phyloP scores from a whole-genome alignment of 83 land plant species.

The Thuja plicata region DNA sequence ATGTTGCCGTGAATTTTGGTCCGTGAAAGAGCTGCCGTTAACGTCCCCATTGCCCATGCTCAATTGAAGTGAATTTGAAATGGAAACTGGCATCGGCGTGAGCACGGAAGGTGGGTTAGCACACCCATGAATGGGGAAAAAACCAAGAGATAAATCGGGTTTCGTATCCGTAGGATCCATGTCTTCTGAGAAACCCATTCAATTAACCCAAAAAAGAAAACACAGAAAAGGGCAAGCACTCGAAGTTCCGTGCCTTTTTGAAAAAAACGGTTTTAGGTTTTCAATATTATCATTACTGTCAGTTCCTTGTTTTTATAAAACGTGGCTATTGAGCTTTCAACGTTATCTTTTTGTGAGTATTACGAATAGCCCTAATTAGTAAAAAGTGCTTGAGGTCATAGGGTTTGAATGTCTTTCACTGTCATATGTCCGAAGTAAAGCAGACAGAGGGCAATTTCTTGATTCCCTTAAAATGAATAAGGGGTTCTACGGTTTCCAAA shows the following conservation, averaged over 20 bases:
- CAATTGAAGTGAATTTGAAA: slow-evolving; percentile 6
- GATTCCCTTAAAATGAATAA: neutral
- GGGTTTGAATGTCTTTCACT: neutral
- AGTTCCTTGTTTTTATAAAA: neutral
- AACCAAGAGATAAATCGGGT: slow-evolving; percentile 2
- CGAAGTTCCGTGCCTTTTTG: neutral
- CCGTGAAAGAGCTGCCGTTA: neutral
- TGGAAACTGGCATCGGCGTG: neutral
- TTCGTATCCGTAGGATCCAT: slow-evolving; percentile 1
- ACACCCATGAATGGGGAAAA: neutral
- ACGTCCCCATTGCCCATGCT: neutral
- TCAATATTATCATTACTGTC: neutral
- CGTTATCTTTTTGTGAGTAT: neutral
- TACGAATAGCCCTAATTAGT: neutral
- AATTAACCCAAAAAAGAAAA: neutral
- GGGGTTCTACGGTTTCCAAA: neutral
- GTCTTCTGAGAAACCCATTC: neutral
- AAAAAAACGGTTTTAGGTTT: neutral
- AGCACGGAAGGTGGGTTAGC: neutral
- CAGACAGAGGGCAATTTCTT: neutral
- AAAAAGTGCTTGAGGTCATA: too few relatives aligned
- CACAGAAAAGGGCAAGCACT: neutral
- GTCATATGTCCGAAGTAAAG: neutral
- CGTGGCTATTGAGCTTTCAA: neutral
- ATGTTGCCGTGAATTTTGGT: neutral